Conservation (phyloP, 1,284 basidiomycete species). For the Singerocomus rubriflavus region DNA sequence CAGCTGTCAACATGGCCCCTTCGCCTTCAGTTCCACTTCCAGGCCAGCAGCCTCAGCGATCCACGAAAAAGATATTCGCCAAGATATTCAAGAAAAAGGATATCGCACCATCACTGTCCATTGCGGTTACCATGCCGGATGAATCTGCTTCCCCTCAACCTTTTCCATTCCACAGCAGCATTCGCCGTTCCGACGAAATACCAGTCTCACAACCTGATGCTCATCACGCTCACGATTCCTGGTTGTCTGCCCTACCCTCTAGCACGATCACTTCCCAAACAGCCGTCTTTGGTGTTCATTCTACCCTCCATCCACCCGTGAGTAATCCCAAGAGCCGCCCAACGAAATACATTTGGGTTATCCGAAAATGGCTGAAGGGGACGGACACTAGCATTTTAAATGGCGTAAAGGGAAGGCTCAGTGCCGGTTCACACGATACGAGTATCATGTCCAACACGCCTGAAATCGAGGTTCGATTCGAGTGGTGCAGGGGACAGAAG, state of each 20-base stretch:
- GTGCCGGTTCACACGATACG: constrained; percentile 20
- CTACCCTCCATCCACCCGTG: constrained; percentile 44
- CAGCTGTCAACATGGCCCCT: constrained; percentile 21
- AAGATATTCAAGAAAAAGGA: constrained; percentile 71
- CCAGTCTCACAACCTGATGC: constrained; percentile 9
- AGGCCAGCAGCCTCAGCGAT: constrained; percentile 27
- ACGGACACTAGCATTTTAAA: constrained; percentile 38
- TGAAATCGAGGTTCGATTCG: constrained; percentile 65
- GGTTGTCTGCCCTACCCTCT: constrained; percentile 16
- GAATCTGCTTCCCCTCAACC: constrained; percentile 16
- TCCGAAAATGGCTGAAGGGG: constrained; percentile 76
- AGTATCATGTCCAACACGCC: constrained; percentile 16
- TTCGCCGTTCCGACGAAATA: constrained; percentile 15
- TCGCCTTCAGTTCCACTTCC: constrained; percentile 24
- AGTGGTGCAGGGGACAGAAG: constrained; percentile 60
- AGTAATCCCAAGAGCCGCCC: constrained; percentile 46
- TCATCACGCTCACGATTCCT: constrained; percentile 13
- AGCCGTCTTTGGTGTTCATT: constrained; percentile 63
- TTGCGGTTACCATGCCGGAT: constrained; percentile 12
- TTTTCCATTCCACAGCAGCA: constrained; percentile 9
- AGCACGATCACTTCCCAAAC: constrained; percentile 42
- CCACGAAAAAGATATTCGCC: constrained; percentile 65
- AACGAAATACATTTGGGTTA: constrained; percentile 77
- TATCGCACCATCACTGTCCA: constrained; percentile 11
- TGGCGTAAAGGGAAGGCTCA: constrained; percentile 40